Base-by-base conservation (phyloP, 2,329 filamentous ascomycete species). In the Claviceps africana region DNA sequence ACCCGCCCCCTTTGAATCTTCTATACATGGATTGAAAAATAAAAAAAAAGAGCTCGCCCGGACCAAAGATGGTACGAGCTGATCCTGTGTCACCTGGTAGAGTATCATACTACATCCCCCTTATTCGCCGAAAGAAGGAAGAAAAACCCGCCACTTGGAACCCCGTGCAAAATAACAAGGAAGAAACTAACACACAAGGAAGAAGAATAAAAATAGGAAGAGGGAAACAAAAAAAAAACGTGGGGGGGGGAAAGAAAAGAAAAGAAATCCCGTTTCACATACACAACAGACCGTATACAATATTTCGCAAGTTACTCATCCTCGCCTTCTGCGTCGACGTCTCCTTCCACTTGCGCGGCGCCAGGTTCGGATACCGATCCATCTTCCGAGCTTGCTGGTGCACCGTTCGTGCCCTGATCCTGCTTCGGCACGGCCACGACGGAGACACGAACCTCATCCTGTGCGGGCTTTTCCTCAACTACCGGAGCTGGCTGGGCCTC, bases 361-460 rank as follows among this genome's bases (percentile, higher is more conserved):
- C 13, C 46, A 21, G 30, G 37, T 58, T 54, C 43, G 19, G 44
- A 51, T 37, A 4, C 43, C 7, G 33, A 33, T 8, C 28, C 31
- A 9, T 25, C 51, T 13, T 56, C 54, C 4, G 50, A 49, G 28
- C 39, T 50, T 21, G 35, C 39, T 9, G 50, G 39, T 17, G 53
- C 56, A 7, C 53, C 58, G 31, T 59, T 59, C n/a, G 54, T 54
- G n/a, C 50, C 44, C 11, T 54, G 54, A 11, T 57, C 42, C 45
- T 55, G 43, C 25, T 53, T 55, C 11, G 53, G 51, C 19, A 54
- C 60, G 28, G 53, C 59, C n/a, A 57, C 60, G 17, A 67, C 61
- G 15, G 66, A 59, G 5, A 68, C 65, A 15, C 60, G 54, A 1
- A 65, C 64, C 37, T 67, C 66, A 42, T 69, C 65, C 51, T 66